Evolutionary conservation across 1,284 basidiomycete species (phyloP).

Genomic region (Apiotrichum porosum): DNA sequence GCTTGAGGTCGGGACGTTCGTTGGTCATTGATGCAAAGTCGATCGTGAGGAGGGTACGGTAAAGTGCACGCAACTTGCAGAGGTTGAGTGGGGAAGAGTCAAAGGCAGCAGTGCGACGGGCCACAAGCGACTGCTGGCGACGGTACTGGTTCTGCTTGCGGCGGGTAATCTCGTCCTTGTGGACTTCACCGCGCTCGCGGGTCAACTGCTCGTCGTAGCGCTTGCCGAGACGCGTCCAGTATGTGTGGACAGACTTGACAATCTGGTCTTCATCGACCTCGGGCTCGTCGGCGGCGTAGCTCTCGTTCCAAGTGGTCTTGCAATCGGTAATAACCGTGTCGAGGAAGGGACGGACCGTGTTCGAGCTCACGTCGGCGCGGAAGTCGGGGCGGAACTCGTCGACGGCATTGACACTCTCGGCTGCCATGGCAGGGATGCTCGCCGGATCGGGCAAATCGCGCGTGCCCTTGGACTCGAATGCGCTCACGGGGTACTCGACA

Average conservation of each 20-base stretch:
- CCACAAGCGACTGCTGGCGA: conserved; percentile 44
- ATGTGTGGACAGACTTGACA: conserved; percentile 34
- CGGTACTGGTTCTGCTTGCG: conserved; percentile 45
- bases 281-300: conserved; percentile 19
- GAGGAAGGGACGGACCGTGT: conserved; percentile 32
- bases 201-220: conserved; percentile 40
- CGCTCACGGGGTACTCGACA: conserved; percentile 36
- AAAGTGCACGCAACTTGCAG: conserved; percentile 40
- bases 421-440: conserved; percentile 20
- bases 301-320: conserved; percentile 25
- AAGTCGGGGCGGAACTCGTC: conserved; percentile 43
- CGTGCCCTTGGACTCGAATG: conserved; percentile 33
- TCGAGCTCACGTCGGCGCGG: conserved; percentile 21
- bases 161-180: conserved; percentile 42
- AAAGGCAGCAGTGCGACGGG: conserved; percentile 38
- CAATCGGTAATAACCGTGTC: conserved; percentile 34
- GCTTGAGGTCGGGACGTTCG: conserved; percentile 37
- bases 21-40: conserved; percentile 43
- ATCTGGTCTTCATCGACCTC: conserved; percentile 35
- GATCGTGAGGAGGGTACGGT: conserved; percentile 45
- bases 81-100: conserved; percentile 41
- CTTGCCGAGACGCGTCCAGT: conserved; percentile 41
- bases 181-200: conserved; percentile 37
- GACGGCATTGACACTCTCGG: conserved; percentile 29
- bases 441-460: conserved; percentile 35